These are phyloP conservation scores for Naganishia randhawae DNA, from an alignment of 768 basidiomycete genomes.

Conservation along the genomic window DNA sequence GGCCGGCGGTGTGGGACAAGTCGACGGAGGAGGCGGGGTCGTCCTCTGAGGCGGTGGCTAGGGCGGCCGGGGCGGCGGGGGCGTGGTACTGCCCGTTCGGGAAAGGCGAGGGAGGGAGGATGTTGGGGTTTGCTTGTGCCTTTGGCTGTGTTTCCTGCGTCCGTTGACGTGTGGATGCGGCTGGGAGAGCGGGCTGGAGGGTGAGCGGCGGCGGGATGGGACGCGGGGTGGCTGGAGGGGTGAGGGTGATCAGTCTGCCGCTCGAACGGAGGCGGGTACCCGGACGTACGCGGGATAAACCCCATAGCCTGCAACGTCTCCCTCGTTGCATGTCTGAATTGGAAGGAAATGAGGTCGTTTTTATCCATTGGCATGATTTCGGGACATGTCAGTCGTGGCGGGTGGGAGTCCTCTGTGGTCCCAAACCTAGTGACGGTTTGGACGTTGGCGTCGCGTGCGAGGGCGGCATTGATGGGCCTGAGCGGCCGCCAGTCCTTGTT, in stretches of 20 bases:
- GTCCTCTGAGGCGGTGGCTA: neutral
- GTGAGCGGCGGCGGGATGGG: neutral
- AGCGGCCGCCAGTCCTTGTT: neutral
- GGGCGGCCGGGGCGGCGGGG: neutral
- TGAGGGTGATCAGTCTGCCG: neutral
- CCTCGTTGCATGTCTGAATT: neutral
- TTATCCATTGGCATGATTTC: neutral
- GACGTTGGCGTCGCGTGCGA: neutral
- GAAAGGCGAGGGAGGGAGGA: neutral
- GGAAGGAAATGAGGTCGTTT: neutral
- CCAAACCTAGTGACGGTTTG: neutral
- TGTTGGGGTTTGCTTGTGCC: neutral
- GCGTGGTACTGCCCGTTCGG: neutral
- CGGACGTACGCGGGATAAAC: neutral
- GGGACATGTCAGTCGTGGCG: neutral
- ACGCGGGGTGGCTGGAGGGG: neutral
- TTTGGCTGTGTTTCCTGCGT: too few species aligned
- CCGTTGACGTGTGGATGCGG: neutral
- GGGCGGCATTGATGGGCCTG: neutral
- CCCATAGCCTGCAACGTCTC: neutral
- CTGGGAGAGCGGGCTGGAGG: neutral
- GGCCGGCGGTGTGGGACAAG: neutral
- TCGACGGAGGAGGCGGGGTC: neutral
- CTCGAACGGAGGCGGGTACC: neutral
- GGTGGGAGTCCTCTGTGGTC: neutral